A percentile compares a stretch with the other conserved stretches of the same genome.
phyloP scores from a whole-genome alignment of 768 basidiomycete species.

The Tulasnella sp. region DNA sequence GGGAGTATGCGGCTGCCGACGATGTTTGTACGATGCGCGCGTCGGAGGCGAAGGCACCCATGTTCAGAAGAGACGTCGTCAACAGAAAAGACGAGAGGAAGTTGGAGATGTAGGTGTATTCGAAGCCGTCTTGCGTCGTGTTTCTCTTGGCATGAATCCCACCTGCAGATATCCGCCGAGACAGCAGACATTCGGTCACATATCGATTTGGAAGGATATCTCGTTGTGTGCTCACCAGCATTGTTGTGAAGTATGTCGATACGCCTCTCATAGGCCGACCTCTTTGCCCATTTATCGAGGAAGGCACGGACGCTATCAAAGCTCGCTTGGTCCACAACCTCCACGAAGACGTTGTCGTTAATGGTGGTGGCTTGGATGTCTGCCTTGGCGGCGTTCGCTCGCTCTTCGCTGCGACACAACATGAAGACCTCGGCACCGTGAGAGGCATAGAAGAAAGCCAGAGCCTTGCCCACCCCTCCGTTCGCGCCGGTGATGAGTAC shows the following conservation, averaged over 20 bases:
- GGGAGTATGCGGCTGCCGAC: not conserved
- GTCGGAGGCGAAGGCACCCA: not conserved
- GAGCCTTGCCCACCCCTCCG: slow-evolving; percentile 1
- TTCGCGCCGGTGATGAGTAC: slow-evolving; percentile 9
- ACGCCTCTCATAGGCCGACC: not conserved
- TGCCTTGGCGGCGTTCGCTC: not conserved
- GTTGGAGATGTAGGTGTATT: slow-evolving; percentile 2
- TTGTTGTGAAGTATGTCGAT: slow-evolving; percentile 10
- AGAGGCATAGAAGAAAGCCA: not conserved
- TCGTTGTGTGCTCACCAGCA: not conserved
- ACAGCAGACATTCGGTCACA: not conserved
- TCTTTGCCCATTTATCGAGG: not conserved
- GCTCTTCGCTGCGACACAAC: slow-evolving; percentile 2
- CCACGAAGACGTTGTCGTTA: not conserved
- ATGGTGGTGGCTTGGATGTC: not conserved
- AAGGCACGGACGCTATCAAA: slow-evolving; percentile 7
- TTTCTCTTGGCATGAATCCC: not conserved
- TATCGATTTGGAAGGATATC: not conserved
- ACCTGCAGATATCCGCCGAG: not conserved
- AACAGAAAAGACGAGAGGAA: not conserved
- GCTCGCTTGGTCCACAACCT: slow-evolving; percentile 7
- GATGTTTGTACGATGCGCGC: slow-evolving; percentile 9
- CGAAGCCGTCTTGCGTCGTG: slow-evolving; percentile 9
- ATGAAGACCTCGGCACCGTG: slow-evolving; percentile 10
- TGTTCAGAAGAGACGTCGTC: not conserved